Evolutionary conservation across 208 protist species (phyloP).

Genomic region (Endotrypanum monterogeii): DNA sequence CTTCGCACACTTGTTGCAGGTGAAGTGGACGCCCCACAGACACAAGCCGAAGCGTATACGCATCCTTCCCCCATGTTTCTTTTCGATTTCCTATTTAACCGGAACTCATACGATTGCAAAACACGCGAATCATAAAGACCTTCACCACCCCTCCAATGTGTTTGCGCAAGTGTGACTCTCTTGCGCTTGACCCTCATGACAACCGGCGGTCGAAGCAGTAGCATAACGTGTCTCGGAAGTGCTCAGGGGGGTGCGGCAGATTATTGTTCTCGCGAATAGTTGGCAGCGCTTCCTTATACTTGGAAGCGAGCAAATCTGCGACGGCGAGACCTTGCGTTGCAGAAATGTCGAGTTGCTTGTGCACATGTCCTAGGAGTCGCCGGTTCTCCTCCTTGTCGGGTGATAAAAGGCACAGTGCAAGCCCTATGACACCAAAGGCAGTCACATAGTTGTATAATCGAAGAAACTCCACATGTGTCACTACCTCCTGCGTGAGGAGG

Average conservation of each 20-base stretch:
- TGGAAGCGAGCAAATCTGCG: slow-evolving; percentile 64
- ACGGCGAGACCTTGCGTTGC: slow-evolving; percentile 56
- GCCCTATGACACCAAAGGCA: slow-evolving; percentile 58
- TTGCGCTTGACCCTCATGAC: slow-evolving; percentile 7
- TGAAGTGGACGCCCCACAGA: not conserved
- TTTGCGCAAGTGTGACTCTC: not conserved
- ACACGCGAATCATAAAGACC: not conserved
- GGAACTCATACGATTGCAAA: not conserved
- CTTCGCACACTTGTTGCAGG: not conserved
- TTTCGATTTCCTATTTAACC: not conserved
- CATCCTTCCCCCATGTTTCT: not conserved
- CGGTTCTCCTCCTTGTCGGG: slow-evolving; percentile 52
- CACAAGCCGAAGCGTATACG: too few species aligned
- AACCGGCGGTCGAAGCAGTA: slow-evolving; percentile 53
- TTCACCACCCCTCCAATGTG: not conserved
- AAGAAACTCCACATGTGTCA: slow-evolving; percentile 84
- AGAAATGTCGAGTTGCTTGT: slow-evolving; percentile 64
- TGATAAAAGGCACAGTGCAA: slow-evolving; percentile 67
- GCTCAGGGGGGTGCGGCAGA: slow-evolving; percentile 34
- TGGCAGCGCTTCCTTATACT: slow-evolving; percentile 56
- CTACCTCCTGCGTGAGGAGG: slow-evolving; percentile 68
- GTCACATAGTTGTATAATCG: slow-evolving; percentile 64
- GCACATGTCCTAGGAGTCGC: slow-evolving; percentile 53
- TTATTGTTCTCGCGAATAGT: slow-evolving; percentile 23
- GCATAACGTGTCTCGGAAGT: slow-evolving; percentile 59